phyloP scores from a whole-genome alignment of 2,329 filamentous ascomycete species.

The Pseudopyrenochaeta lycopersici region DNA sequence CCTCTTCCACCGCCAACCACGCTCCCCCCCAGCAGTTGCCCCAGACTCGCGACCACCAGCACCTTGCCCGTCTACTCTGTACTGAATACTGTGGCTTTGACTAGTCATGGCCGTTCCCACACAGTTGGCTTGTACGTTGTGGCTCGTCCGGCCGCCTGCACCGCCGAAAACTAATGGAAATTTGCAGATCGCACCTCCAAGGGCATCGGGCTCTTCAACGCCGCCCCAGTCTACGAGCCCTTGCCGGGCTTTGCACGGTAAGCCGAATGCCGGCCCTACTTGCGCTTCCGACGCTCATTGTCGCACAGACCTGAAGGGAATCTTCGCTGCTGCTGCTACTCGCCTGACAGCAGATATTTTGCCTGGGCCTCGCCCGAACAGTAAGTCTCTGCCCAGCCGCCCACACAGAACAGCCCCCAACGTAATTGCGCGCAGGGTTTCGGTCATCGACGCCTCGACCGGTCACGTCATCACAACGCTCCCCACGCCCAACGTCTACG shows the following conservation, averaged over 20 bases:
- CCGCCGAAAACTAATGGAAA: conserved; percentile 17
- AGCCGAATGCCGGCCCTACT: conserved; percentile 10
- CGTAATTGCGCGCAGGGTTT: conserved; percentile 65
- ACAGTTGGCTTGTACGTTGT: conserved; percentile 83
- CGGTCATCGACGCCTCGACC: conserved; percentile 80
- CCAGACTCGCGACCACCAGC: conserved; percentile 46
- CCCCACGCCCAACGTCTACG: conserved; percentile 84
- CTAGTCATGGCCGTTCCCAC: conserved; percentile 93
- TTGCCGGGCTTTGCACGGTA: conserved; percentile 79
- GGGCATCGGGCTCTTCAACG: conserved; percentile 92
- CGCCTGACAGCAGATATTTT: conserved; percentile 94
- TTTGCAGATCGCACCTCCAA: conserved; percentile 85
- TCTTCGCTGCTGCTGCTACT: conserved; percentile 94
- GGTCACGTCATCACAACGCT: conserved; percentile 80
- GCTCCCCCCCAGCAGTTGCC: conserved; percentile 25
- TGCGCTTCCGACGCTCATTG: conserved; percentile 15
- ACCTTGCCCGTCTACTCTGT: conserved; percentile 37
- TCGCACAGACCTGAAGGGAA: conserved; percentile 82
- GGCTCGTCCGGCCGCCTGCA: background rate
- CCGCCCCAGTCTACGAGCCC: conserved; percentile 84
- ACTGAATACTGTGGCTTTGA: conserved; percentile 76
- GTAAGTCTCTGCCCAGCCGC: conserved; percentile 51
- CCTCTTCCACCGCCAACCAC: conserved; percentile 40
- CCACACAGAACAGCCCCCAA: background rate
- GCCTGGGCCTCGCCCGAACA: conserved; percentile 88